Evolutionary conservation across 345 rosid species (phyloP).

Genomic region (Citrus trifoliata): DNA sequence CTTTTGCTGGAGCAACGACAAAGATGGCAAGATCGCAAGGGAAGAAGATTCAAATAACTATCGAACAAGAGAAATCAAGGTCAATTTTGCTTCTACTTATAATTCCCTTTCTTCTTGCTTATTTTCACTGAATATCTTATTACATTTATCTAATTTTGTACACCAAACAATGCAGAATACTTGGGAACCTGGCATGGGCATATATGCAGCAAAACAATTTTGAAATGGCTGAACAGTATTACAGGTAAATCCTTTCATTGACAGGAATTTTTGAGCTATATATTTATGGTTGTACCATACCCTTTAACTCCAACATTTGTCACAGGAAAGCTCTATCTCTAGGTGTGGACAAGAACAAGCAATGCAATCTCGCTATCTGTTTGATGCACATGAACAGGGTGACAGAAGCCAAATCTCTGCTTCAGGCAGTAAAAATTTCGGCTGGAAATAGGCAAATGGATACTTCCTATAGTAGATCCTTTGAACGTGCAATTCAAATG

Average conservation of each 20-base stretch:
- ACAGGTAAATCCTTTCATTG: constrained; percentile 40
- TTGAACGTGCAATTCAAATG: constrained; percentile 57
- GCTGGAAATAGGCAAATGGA: constrained; percentile 41
- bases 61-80: constrained; percentile 78
- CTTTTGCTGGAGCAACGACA: constrained; percentile 47
- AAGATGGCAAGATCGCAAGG: constrained; percentile 74
- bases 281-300: neutral
- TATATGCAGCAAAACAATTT: constrained; percentile 66
- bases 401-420: constrained; percentile 61
- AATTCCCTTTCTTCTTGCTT: neutral
- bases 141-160: neutral
- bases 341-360: constrained; percentile 70
- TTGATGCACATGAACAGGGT: constrained; percentile 68
- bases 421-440: constrained; percentile 46
- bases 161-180: constrained; percentile 38
- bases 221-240: constrained; percentile 70
- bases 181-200: constrained; percentile 93
- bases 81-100: constrained; percentile 4
- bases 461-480: constrained; percentile 58
- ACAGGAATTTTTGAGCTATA: neutral
- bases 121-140: neutral
- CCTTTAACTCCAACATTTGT: neutral
- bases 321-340: constrained; percentile 61
- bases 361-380: constrained; percentile 72
- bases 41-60: constrained; percentile 56